phyloP scores from a whole-genome alignment of 1,139 yeast genomes.

The Suhomyces coccinellae region DNA sequence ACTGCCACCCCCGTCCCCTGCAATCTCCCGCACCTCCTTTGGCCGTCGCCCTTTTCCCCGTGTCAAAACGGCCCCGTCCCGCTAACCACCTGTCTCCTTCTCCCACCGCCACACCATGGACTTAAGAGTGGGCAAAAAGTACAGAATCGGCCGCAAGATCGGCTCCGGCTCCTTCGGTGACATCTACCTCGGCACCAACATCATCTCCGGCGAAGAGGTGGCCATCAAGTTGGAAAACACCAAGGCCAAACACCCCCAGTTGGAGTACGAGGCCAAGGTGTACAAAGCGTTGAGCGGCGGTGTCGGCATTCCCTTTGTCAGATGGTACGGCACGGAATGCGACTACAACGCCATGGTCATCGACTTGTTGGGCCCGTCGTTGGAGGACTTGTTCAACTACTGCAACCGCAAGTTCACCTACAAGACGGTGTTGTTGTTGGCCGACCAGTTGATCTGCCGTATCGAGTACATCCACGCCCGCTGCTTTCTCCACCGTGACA shows the following conservation, averaged over 20 bases:
- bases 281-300: constrained; percentile 95
- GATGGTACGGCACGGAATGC: constrained; percentile 97
- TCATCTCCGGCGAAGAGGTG: constrained; percentile 95
- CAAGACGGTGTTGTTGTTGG: constrained; percentile 88
- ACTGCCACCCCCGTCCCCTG: not conserved
- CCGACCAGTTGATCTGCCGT: constrained; percentile 92
- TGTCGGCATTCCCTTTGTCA: constrained; percentile 93
- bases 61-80: not conserved
- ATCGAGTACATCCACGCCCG: constrained; percentile 95
- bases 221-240: constrained; percentile 93
- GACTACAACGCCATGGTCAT: constrained; percentile 97
- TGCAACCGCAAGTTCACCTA: constrained; percentile 91
- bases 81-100: not conserved
- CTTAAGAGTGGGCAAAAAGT: constrained; percentile 92
- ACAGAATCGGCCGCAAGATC: constrained; percentile 91
- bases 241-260: constrained; percentile 92
- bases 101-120: constrained; percentile 42
- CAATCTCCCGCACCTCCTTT: not conserved
- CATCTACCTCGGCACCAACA: constrained; percentile 88
- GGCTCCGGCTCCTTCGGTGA: constrained; percentile 99
- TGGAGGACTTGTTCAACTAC: constrained; percentile 93
- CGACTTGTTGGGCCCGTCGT: constrained; percentile 90
- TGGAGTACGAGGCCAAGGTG: constrained; percentile 94
- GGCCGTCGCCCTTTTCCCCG: not conserved
- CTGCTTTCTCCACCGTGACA: constrained; percentile 87